Conservation (phyloP, 805 yeast species). For the Yamadazyma kitorensis region DNA sequence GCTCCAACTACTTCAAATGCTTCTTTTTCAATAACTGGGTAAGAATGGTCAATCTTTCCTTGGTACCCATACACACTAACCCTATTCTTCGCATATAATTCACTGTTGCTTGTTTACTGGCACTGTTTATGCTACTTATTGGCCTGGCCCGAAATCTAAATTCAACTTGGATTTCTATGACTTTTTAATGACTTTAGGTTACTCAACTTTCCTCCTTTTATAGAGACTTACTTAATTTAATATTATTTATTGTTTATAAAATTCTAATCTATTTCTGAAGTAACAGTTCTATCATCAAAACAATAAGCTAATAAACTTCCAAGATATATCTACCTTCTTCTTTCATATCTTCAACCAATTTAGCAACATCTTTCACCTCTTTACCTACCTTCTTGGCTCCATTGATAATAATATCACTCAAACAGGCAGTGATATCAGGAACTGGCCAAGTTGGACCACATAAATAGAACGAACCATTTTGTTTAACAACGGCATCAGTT, state of each 20-base stretch:
- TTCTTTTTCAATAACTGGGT: too few relatives aligned
- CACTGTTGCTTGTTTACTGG: too few relatives aligned
- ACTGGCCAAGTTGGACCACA: conserved; percentile 99
- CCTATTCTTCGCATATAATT: too few relatives aligned
- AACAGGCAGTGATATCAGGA: conserved; percentile 89
- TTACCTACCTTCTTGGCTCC: conserved; percentile 68
- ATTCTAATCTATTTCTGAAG: too few relatives aligned
- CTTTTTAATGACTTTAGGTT: not conserved
- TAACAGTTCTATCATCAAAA: not conserved
- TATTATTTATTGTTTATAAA: not conserved
- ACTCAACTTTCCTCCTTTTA: not conserved
- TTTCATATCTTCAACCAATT: conserved; percentile 88
- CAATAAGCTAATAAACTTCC: conserved; percentile 73
- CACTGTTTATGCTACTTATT: too few relatives aligned
- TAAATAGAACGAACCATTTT: conserved; percentile 87
- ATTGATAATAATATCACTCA: conserved; percentile 70
- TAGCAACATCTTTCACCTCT: conserved; percentile 64
- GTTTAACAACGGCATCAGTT: conserved; percentile 71
- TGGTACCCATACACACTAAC: too few relatives aligned
- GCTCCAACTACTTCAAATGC: too few relatives aligned
- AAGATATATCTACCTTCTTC: conserved; percentile 88
- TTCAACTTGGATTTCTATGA: not conserved
- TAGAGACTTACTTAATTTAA: too few relatives aligned
- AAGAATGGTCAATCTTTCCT: too few relatives aligned
- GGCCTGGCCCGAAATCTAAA: not conserved